phyloP scores from a whole-genome alignment of 2,329 filamentous ascomycete species.

The Aureobasidium sp. region DNA sequence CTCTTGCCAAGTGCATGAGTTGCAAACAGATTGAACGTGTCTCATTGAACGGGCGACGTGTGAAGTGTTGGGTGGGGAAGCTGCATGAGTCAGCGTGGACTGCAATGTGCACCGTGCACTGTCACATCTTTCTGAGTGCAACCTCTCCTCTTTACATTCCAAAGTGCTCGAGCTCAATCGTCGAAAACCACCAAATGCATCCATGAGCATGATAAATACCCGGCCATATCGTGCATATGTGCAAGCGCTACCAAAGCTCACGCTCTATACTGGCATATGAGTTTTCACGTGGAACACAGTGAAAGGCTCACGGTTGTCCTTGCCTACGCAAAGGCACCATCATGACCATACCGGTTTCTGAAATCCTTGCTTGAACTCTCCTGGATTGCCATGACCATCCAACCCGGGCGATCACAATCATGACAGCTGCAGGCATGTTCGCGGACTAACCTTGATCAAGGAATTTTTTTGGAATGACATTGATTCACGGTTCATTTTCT shows the following conservation, averaged over 20 bases:
- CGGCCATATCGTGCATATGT: no score
- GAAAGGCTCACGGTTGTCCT: not conserved
- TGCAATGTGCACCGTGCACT: not conserved
- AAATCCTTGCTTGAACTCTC: not conserved
- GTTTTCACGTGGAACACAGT: no score
- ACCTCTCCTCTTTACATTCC: not conserved
- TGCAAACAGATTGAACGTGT: not conserved
- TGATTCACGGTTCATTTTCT: not conserved
- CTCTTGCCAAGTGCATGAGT: not conserved
- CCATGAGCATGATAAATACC: no score
- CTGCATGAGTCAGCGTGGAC: not conserved
- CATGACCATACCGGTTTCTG: not conserved
- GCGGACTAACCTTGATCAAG: not conserved
- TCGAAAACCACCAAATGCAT: no score
- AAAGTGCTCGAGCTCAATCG: not conserved
- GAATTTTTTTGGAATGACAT: no score
- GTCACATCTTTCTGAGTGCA: not conserved
- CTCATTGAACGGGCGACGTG: not conserved
- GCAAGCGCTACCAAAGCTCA: no score
- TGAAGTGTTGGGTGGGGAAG: not conserved
- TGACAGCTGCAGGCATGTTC: not conserved
- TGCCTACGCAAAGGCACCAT: not conserved
- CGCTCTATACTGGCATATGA: no score
- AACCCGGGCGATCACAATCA: not conserved
- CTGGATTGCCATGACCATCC: not conserved